Percentiles rank a stretch among this genome's conserved stretches.
Evolutionary conservation across 768 basidiomycete species (phyloP).

Genomic region (Pisolithus tinctorius): DNA sequence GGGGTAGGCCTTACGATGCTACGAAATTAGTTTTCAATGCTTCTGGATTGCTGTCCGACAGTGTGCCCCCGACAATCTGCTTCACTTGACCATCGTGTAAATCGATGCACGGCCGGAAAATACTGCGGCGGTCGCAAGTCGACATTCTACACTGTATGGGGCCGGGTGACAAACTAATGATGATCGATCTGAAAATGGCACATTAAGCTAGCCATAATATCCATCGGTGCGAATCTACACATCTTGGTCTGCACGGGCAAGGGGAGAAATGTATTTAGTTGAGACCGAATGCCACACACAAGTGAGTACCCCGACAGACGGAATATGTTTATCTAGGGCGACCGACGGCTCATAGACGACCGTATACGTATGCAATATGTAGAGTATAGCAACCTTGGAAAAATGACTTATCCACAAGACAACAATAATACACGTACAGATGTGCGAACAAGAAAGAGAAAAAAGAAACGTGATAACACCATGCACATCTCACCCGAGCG

Average conservation of each 20-base stretch:
- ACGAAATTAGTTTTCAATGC: slow-evolving; percentile 84
- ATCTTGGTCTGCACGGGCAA: no score
- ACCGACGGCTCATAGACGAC: not conserved
- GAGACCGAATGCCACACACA: no score
- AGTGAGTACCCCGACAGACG: no score
- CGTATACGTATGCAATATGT: not conserved
- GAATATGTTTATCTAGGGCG: no score
- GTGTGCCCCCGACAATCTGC: slow-evolving; percentile 94
- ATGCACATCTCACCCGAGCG: not conserved
- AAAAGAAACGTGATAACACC: no score
- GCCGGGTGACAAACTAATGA: no score
- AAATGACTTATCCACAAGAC: not conserved
- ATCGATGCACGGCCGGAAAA: slow-evolving; percentile 94
- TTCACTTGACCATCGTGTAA: slow-evolving; percentile 94
- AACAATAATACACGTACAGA: not conserved
- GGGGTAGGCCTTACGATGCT: slow-evolving; percentile 53
- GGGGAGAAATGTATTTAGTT: no score
- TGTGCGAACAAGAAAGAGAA: not conserved
- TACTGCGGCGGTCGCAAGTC: slow-evolving; percentile 26
- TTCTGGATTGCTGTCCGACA: slow-evolving; percentile 60
- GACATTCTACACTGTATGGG: no score
- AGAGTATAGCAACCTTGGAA: not conserved
- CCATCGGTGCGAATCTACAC: no score
- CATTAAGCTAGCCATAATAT: no score
- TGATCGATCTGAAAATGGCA: no score